Evolutionary conservation across 2,329 filamentous ascomycete species (phyloP), one percentile per base, ranked within the genome.

Genomic region (Fusarium siculi): DNA sequence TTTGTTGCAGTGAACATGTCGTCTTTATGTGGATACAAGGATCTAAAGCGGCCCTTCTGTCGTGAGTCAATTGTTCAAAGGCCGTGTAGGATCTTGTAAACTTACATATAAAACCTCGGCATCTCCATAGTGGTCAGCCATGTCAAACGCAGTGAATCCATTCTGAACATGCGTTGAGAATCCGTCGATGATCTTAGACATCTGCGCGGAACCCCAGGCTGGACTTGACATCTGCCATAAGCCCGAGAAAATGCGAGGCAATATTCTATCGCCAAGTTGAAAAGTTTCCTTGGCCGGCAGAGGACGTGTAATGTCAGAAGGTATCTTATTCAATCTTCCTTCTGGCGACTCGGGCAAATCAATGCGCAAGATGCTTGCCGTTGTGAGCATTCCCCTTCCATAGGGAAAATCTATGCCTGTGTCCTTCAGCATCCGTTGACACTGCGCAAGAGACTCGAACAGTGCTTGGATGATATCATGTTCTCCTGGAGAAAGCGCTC

Each of bases 191-290:
- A 59, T 59, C 2, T 59, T 0, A 1, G 44, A 34, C 11, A 53
- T 59, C 9, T 50, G 56, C 7, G 56, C 36, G 12, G 56, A 49
- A 1, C 56, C 56, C 56, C 56, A 59, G 1, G 56, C 56, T 5
- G 56, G 56, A 53, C 56, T 59, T 7, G 56, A 59, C 56, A 59
- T 59, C 21, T 59, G 56, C 56, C 56, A 59, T 32, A 59, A 9
- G 1, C 56, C 56, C 1, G 56, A 59, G n/a, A 59, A 59, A 4
- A 59, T 52, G 4, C 56, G 44, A 32, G 56, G 44, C 0, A 59
- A 25, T 32, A 1, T 32, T 53, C 11, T 59, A 9, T 40, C n/a
- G 8, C 36, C 44, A 2, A 59, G 36, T 4, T 53, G 36, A 7
- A 59, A 59, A 2, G 56, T 59, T 16, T 59, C 56, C 28, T 25